A percentile compares a stretch with the other conserved stretches of the same genome.
phyloP scores from a whole-genome alignment of 495 filamentous ascomycete genomes.

The Penicillium flavigenum region DNA sequence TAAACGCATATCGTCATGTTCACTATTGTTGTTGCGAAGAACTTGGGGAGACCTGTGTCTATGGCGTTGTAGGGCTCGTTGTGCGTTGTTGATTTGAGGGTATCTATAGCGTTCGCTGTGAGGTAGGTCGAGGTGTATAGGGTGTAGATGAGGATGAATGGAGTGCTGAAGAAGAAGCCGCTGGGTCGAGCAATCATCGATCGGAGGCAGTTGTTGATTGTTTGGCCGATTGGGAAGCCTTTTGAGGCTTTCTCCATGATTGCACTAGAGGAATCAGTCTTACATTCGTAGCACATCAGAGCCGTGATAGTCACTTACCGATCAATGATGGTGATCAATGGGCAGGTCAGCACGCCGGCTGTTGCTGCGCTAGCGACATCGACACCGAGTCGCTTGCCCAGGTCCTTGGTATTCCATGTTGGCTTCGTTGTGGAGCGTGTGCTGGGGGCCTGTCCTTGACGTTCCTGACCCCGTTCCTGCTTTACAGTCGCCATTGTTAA shows the following conservation, averaged over 20 bases:
- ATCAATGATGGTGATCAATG: conserved; percentile 88
- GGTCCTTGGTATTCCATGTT: conserved; percentile 75
- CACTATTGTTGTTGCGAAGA: conserved; percentile 74
- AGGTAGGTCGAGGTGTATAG: conserved; percentile 90
- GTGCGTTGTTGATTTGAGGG: conserved; percentile 63
- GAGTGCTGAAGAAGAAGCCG: conserved; percentile 70
- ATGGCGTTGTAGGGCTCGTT: conserved; percentile 56
- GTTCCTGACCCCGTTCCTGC: background rate
- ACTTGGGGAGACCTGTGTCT: conserved; percentile 76
- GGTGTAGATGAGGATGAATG: conserved; percentile 83
- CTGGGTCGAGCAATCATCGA: conserved; percentile 68
- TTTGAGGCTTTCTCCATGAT: conserved; percentile 97
- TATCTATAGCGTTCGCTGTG: conserved; percentile 87
- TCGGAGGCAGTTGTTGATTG: conserved; percentile 61
- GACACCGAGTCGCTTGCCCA: conserved; percentile 66
- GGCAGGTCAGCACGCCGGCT: conserved; percentile 82
- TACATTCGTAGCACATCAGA: background rate
- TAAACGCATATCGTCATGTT: conserved; percentile 91
- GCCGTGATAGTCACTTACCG: conserved; percentile 54
- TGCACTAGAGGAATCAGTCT: conserved; percentile 51
- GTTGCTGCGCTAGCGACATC: conserved; percentile 71
- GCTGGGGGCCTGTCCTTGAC: conserved; percentile 16
- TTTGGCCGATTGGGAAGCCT: conserved; percentile 64
- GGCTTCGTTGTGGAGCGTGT: conserved; percentile 14
- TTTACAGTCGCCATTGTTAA: conserved; percentile 32